phyloP scores from a whole-genome alignment of 2,329 filamentous ascomycete genomes.

The Epichloe hybrida region DNA sequence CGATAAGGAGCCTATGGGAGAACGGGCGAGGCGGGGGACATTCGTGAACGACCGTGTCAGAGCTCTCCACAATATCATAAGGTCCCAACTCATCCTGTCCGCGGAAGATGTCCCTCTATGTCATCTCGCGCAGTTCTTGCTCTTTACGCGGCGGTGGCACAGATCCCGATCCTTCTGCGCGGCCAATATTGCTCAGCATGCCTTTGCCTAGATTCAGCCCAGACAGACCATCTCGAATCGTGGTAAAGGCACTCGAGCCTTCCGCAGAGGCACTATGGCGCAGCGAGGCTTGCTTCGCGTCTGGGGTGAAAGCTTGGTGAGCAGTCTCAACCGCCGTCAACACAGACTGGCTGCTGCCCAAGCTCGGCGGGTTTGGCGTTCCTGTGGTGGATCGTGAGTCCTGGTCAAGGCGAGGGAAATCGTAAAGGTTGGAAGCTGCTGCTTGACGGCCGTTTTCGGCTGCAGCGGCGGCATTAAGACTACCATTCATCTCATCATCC shows the following conservation, averaged over 20 bases:
- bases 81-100: constrained; percentile 15
- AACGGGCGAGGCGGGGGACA: constrained; percentile 1
- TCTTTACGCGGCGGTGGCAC: constrained; percentile 18
- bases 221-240: constrained; percentile 34
- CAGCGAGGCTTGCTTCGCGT: constrained; percentile 21
- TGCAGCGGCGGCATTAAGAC: constrained; percentile 39
- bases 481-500: constrained; percentile 85
- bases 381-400: constrained; percentile 11
- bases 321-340: constrained; percentile 46
- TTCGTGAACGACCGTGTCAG: constrained; percentile 11
- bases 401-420: constrained; percentile 13
- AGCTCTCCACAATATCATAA: constrained; percentile 20
- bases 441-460: constrained; percentile 29
- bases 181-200: constrained; percentile 23
- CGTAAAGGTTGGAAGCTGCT: constrained; percentile 22
- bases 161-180: constrained; percentile 12
- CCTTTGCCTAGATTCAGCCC: constrained; percentile 35
- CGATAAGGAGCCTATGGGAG: background rate
- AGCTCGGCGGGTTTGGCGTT: constrained; percentile 25
- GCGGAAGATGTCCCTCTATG: constrained; percentile 29
- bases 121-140: constrained; percentile 32
- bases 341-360: constrained; percentile 35
- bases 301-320: constrained; percentile 35
- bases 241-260: constrained; percentile 28
- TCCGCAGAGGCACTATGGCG: constrained; percentile 33